phyloP scores from a whole-genome alignment of 768 basidiomycete genomes.

The Agaricus sinodeliciosus region DNA sequence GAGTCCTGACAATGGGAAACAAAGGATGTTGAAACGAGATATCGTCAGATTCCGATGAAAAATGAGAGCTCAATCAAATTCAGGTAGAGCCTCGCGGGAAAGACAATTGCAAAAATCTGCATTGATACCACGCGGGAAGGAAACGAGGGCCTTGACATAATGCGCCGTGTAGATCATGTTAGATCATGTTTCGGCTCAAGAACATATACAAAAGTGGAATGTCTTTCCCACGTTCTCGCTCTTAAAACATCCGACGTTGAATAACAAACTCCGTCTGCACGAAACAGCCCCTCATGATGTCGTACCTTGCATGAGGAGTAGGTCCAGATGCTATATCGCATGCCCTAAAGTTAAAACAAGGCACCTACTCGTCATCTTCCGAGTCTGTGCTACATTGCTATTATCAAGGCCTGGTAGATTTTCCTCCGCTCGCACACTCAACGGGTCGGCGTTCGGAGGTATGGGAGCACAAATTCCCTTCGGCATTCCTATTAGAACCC shows the following conservation, averaged over 20 bases:
- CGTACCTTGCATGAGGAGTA: no score
- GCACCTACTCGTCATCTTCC: no score
- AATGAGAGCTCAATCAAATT: neutral
- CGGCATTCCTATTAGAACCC: no score
- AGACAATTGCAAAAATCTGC: neutral
- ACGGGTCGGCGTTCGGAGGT: constrained; percentile 52
- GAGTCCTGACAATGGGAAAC: neutral
- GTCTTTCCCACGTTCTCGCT: no score
- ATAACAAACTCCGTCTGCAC: no score
- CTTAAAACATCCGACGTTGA: no score
- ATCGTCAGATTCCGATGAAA: neutral
- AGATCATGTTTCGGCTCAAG: neutral
- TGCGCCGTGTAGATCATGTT: neutral
- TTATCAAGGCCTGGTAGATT: neutral
- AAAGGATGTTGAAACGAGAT: neutral
- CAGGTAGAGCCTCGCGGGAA: neutral
- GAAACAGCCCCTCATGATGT: no score
- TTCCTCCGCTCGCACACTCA: constrained; percentile 16
- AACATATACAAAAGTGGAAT: no score
- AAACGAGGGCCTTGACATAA: neutral
- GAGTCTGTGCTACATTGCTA: neutral
- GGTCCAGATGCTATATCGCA: no score
- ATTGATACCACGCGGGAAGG: neutral
- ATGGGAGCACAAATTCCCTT: no score
- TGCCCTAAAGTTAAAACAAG: no score